phyloP scores from a whole-genome alignment of 495 filamentous ascomycete species.

The Pseudomonodictys pantanalensis region DNA sequence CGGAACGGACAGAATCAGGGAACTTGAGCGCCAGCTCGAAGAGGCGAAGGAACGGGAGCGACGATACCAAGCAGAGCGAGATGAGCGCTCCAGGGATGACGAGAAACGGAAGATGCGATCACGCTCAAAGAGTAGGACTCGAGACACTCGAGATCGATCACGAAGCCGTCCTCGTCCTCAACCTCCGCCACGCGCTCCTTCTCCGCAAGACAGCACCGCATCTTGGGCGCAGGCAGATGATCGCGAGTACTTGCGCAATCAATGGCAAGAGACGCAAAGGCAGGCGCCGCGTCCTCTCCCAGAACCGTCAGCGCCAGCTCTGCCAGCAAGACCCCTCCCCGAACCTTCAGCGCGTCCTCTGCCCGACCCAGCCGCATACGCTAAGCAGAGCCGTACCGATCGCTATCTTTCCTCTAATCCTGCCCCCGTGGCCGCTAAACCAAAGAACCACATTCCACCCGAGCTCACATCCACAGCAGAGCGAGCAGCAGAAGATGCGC shows the following conservation, averaged over 20 bases:
- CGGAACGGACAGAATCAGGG: slow-evolving; percentile 62
- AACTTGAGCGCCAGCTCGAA: slow-evolving; percentile 83
- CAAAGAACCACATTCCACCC: slow-evolving; percentile 55
- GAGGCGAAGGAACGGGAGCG: slow-evolving; percentile 80
- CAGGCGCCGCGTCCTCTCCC: slow-evolving; percentile 41
- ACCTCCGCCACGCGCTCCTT: slow-evolving; percentile 43
- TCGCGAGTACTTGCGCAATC: slow-evolving; percentile 65
- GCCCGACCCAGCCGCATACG: slow-evolving; percentile 51
- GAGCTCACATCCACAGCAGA: slow-evolving; percentile 57
- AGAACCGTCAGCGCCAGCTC: slow-evolving; percentile 35
- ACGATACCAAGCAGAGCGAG: slow-evolving; percentile 77
- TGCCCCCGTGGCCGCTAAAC: slow-evolving; percentile 48
- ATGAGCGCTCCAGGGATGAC: slow-evolving; percentile 50
- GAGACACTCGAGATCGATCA: slow-evolving; percentile 24
- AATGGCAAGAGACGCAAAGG: slow-evolving; percentile 60
- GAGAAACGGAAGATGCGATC: slow-evolving; percentile 29
- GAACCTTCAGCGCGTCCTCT: slow-evolving; percentile 49
- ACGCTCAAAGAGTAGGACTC: slow-evolving; percentile 23
- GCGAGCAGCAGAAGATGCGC: slow-evolving; percentile 65
- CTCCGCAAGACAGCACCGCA: slow-evolving; percentile 54
- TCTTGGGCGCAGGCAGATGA: slow-evolving; percentile 69
- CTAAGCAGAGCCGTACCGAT: slow-evolving; percentile 37
- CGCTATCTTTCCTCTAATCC: slow-evolving; percentile 54
- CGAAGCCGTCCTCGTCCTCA: slow-evolving; percentile 28
- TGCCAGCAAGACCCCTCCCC: slow-evolving; percentile 43